phyloP scores from a whole-genome alignment of 805 yeast species.

The Wickerhamomyces bovis region DNA sequence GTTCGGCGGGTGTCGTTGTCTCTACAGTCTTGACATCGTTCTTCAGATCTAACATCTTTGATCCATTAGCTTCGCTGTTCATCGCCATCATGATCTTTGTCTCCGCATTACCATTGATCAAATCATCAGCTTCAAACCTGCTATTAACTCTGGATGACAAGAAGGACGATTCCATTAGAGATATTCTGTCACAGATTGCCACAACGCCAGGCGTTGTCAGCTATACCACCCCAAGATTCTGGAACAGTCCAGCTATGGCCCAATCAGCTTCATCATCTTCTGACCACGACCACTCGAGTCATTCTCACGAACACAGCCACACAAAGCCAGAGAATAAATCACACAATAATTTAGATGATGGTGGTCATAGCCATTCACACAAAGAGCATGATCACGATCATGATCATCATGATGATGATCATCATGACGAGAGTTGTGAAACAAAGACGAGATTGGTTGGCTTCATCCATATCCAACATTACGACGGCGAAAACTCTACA shows the following conservation, averaged over 20 bases:
- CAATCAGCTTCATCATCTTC: slow-evolving; percentile 18
- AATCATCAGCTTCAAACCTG: slow-evolving; percentile 71
- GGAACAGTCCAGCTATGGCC: slow-evolving; percentile 52
- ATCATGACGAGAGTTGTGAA: slow-evolving; percentile 13
- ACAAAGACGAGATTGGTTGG: slow-evolving; percentile 47
- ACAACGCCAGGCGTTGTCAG: slow-evolving; percentile 75
- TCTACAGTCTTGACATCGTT: slow-evolving; percentile 74
- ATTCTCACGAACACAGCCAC: slow-evolving; percentile 2
- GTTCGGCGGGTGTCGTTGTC: slow-evolving; percentile 94
- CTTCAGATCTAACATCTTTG: slow-evolving; percentile 69
- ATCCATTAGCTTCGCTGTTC: slow-evolving; percentile 85
- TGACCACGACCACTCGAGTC: slow-evolving; percentile 1
- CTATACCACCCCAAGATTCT: slow-evolving; percentile 84
- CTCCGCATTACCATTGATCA: slow-evolving; percentile 80
- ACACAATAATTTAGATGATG: slow-evolving; percentile 3
- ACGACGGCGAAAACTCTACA: slow-evolving; percentile 57
- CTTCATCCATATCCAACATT: slow-evolving; percentile 72
- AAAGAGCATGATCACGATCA: slow-evolving; percentile 3
- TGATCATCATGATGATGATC: slow-evolving; percentile 4
- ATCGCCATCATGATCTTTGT: slow-evolving; percentile 75
- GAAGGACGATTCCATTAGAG: slow-evolving; percentile 59
- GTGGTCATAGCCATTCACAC: slow-evolving; percentile 12
- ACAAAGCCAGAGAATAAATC: background rate
- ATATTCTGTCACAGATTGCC: slow-evolving; percentile 60
- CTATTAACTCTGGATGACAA: slow-evolving; percentile 53